Conservation (phyloP, 2,329 filamentous ascomycete species). For the Colletotrichum sp. region DNA sequence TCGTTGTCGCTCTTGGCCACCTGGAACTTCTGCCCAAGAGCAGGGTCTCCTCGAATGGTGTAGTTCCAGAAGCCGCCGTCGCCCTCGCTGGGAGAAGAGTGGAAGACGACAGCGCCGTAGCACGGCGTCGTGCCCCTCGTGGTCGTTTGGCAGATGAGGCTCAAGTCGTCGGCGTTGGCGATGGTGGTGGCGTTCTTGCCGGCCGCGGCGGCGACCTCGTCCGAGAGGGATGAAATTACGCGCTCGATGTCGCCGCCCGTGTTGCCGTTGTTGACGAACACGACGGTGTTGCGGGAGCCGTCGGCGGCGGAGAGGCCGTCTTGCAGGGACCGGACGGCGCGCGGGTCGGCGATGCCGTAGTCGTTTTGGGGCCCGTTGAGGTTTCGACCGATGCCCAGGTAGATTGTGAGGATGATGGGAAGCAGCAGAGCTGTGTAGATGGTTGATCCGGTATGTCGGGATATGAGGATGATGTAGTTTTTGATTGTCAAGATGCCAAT, state of each 20-base stretch:
- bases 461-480: slow-evolving; percentile 62
- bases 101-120: slow-evolving; percentile 74
- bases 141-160: slow-evolving; percentile 58
- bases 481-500: slow-evolving; percentile 65
- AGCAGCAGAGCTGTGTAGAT: slow-evolving; percentile 62
- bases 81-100: slow-evolving; percentile 66
- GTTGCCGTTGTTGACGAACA: slow-evolving; percentile 78
- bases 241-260: slow-evolving; percentile 73
- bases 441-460: slow-evolving; percentile 55
- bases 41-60: slow-evolving; percentile 67
- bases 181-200: slow-evolving; percentile 29
- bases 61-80: slow-evolving; percentile 67
- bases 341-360: slow-evolving; percentile 72
- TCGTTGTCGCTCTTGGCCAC: slow-evolving; percentile 63
- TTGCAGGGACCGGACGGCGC: slow-evolving; percentile 64
- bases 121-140: slow-evolving; percentile 71
- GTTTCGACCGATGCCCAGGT: slow-evolving; percentile 75
- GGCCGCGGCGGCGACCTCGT: slow-evolving; percentile 21
- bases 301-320: background rate
- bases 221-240: slow-evolving; percentile 67
- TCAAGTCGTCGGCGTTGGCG: slow-evolving; percentile 29
- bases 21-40: slow-evolving; percentile 59
- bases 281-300: slow-evolving; percentile 63
- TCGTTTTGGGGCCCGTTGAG: slow-evolving; percentile 79
- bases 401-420: slow-evolving; percentile 61